Evolutionary conservation across 305 asterid species (phyloP).

Genomic region (Nicotiana rustica): DNA sequence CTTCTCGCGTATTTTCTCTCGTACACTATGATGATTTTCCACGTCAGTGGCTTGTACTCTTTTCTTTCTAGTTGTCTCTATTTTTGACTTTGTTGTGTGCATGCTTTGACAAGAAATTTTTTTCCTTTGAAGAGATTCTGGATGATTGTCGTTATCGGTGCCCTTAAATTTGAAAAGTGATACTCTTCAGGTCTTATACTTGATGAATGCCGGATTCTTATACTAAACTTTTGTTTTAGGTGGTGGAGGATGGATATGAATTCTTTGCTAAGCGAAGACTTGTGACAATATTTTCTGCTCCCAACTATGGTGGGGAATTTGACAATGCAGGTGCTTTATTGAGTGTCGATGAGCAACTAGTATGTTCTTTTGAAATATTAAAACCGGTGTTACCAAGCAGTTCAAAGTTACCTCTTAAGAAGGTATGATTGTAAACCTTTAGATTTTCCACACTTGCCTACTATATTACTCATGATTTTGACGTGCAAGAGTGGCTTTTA

Average conservation of each 20-base stretch:
- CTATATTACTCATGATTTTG: not conserved
- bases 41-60: not conserved
- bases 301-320: constrained; percentile 87
- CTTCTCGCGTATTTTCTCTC: not conserved
- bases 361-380: constrained; percentile 32
- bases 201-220: not conserved
- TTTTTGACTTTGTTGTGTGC: not conserved
- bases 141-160: not conserved
- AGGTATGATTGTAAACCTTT: not conserved
- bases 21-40: not conserved
- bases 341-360: constrained; percentile 31
- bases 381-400: constrained; percentile 12
- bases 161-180: not conserved
- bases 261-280: constrained; percentile 77
- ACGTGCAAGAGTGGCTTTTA: not conserved
- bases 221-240: constrained; percentile 44
- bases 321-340: constrained; percentile 58
- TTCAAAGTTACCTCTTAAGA: not conserved
- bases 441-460: not conserved
- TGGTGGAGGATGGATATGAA: constrained; percentile 90
- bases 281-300: constrained; percentile 82
- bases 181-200: not conserved
- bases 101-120: not conserved
- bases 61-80: not conserved
- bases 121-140: not conserved